Evolutionary conservation across 2,329 filamentous ascomycete genomes (phyloP), one percentile per base, ranked within the genome.

Genomic region (Talaromyces sp.): DNA sequence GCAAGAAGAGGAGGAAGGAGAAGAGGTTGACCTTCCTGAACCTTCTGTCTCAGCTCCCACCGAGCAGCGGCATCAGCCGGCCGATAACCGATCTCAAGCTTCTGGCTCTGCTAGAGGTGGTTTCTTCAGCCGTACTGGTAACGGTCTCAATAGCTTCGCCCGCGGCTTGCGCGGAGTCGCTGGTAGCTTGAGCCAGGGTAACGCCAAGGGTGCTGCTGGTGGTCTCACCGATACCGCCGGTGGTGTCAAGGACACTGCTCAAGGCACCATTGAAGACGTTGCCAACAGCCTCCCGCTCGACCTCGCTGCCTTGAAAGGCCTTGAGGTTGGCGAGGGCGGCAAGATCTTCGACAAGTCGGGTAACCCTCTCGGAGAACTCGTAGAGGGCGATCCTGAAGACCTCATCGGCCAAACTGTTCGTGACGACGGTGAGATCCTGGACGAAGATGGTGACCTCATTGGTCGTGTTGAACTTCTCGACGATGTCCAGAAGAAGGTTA

Each of bases 241-340:
- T 7, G 57, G 65, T 58, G 58, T 62, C 0, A 63, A 66, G 46
- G 61, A 66, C 37, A 63, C 62, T 13, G 57, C 63, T 0, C 62
- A 66, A 48, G 62, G 66, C 35, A 63, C 60, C 11, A 43, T 58
- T 5, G 59, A 60, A 33, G 58, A 48, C 17, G 60, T 61, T 2
- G 56, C 53, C 5, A 33, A 63, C 5, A 52, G 37, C 5, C 39
- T 64, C 56, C 66, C 66, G 1, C 46, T 66, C 4, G 66, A 67
- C 59, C 62, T 73, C 9, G 67, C 67, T 8, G 58, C 66, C 9
- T 62, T 73, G n/a, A 72, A 72, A 39, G 70, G 70, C 36, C 66
- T 72, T 17, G 68, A 71, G 59, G 79, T 82, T 33, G 69, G 80
- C 45, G 76, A 79, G 53, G 80, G 82, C 48, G 81, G 81, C 48